These are phyloP conservation scores for Phytophthora rubi DNA, from an alignment of 352 stramenopile species.

Conservation along the genomic window DNA sequence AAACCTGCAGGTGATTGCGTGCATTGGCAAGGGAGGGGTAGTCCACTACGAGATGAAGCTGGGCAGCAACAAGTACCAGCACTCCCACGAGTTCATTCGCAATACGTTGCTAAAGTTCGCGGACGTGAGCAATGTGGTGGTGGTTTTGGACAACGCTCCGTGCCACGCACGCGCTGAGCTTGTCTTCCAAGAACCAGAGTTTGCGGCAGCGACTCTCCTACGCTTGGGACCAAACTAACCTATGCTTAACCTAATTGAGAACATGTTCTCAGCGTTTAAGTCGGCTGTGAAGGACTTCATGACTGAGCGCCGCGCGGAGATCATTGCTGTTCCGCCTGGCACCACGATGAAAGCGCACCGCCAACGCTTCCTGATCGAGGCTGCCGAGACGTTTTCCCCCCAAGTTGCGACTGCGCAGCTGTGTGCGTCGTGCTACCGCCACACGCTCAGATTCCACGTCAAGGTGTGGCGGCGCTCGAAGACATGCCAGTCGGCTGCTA, in stretches of 20 bases:
- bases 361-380: not conserved
- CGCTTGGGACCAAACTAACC: not conserved
- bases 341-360: not conserved
- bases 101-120: too few relatives aligned
- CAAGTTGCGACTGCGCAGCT: not conserved
- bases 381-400: not conserved
- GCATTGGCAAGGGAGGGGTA: too few relatives aligned
- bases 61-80: too few relatives aligned
- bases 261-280: constrained; percentile 1
- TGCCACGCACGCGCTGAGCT: not conserved
- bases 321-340: not conserved
- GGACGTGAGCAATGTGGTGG: too few relatives aligned
- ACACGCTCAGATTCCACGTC: too few relatives aligned
- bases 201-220: not conserved
- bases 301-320: not conserved
- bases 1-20: too few relatives aligned
- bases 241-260: constrained; percentile 1
- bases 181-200: not conserved
- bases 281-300: not conserved
- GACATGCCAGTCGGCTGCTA: too few relatives aligned
- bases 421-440: not conserved
- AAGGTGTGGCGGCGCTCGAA: too few relatives aligned
- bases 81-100: too few relatives aligned
- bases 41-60: too few relatives aligned
- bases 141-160: constrained; percentile 4